phyloP scores from a whole-genome alignment of 177 flowering plant genomes.

The Vitis hybrid region DNA sequence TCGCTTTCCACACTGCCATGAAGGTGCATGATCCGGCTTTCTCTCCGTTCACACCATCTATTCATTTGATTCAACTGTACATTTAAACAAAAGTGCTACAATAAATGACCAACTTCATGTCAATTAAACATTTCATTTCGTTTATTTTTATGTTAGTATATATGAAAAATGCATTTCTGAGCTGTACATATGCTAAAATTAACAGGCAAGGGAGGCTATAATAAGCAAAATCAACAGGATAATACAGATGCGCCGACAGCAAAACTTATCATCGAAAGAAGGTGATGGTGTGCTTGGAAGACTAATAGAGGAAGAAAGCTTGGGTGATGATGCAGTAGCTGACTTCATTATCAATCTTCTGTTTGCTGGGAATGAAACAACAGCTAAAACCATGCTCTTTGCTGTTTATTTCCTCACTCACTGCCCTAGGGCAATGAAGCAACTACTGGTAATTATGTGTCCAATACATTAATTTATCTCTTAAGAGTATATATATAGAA shows the following conservation, averaged over 20 bases:
- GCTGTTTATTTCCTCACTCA: conserved; percentile 77
- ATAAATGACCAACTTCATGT: no score
- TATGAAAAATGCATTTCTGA: no score
- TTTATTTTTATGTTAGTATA: no score
- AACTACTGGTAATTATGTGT: conserved; percentile 44
- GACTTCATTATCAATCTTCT: conserved; percentile 91
- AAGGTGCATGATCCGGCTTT: conserved; percentile 38
- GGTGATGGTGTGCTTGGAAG: conserved; percentile 68
- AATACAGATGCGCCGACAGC: conserved; percentile 35
- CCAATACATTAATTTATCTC: no score
- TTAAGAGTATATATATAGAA: no score
- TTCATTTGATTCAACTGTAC: no score
- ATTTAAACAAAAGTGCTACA: no score
- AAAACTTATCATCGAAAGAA: conserved; percentile 14
- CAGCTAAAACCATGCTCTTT: conserved; percentile 86
- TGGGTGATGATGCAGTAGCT: conserved; percentile 62
- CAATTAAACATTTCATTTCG: no score
- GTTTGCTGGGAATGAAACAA: conserved; percentile 91
- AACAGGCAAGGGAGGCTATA: conserved; percentile 70
- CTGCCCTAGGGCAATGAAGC: conserved; percentile 60
- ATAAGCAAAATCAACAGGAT: conserved; percentile 62
- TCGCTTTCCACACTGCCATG: conserved; percentile 78
- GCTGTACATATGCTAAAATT: background rate
- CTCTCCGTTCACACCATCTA: no score
- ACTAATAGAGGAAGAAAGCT: conserved; percentile 61